Evolutionary conservation across 2,329 filamentous ascomycete genomes (phyloP).

Genomic region (Botrytis cinerea): DNA sequence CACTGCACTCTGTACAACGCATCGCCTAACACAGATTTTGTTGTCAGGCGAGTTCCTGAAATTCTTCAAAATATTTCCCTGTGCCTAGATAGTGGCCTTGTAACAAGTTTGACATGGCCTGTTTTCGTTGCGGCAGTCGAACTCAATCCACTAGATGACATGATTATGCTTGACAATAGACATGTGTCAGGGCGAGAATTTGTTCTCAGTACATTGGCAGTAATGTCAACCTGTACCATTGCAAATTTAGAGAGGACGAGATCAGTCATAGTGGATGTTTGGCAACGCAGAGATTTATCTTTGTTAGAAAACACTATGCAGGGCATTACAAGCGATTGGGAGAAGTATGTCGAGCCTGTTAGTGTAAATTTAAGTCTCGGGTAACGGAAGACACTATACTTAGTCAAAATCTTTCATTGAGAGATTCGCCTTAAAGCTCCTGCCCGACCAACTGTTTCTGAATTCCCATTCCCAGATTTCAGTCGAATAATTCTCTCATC

Average conservation of each 20-base stretch:
- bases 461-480: not conserved
- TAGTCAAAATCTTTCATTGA: not conserved
- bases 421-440: not conserved
- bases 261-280: not conserved
- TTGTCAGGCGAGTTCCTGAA: not conserved
- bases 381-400: not conserved
- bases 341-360: not conserved
- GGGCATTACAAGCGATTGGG: not conserved
- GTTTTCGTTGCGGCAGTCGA: not conserved
- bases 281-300: not conserved
- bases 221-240: not conserved
- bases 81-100: not conserved
- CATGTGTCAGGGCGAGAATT: not conserved
- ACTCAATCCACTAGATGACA: not conserved
- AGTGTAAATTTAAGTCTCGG: not conserved
- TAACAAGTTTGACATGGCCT: not conserved
- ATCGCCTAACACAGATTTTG: not conserved
- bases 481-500: not conserved
- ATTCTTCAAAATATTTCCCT: not conserved
- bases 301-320: not conserved
- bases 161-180: not conserved
- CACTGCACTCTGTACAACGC: not conserved
- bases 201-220: not conserved
- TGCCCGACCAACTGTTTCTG: not conserved
- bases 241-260: not conserved